Conservation (phyloP, 106 monocot species). For the Iris macrosiphon region DNA sequence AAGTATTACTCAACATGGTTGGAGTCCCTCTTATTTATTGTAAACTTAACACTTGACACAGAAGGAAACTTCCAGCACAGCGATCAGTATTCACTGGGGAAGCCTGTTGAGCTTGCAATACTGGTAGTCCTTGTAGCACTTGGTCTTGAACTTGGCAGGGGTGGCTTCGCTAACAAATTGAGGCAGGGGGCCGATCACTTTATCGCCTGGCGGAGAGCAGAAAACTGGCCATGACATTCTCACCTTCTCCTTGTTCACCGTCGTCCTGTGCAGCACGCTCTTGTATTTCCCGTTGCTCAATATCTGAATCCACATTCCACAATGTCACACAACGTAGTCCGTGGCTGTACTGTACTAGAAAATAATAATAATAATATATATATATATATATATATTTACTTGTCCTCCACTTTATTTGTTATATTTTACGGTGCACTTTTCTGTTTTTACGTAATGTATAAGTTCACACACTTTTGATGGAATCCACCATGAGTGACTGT, state of each 20-base stretch:
- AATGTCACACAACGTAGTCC: conserved; percentile 42
- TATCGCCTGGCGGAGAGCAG: conserved; percentile 53
- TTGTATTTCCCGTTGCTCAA: conserved; percentile 87
- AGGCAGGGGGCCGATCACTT: conserved; percentile 50
- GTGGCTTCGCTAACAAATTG: conserved; percentile 39
- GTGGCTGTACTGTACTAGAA: conserved; percentile 57
- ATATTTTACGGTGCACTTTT: conserved; percentile 37
- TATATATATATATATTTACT: no score
- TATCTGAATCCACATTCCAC: conserved; percentile 30
- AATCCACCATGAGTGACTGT: no score
- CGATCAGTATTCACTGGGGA: conserved; percentile 62
- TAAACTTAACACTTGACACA: no score
- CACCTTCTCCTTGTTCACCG: conserved; percentile 54
- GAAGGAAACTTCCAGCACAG: no score
- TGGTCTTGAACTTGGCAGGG: conserved; percentile 62
- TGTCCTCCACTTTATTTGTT: no score
- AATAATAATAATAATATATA: no score
- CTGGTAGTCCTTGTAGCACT: conserved; percentile 65
- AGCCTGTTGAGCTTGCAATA: conserved; percentile 74
- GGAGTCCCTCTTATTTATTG: no score
- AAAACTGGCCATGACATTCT: conserved; percentile 88
- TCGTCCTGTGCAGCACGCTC: conserved; percentile 68
- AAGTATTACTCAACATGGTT: no score
- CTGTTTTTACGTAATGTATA: conserved; percentile 31
- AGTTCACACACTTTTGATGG: no score